phyloP scores from a whole-genome alignment of 306 rosid genomes.

The apple (Malus domestica) region DNA sequence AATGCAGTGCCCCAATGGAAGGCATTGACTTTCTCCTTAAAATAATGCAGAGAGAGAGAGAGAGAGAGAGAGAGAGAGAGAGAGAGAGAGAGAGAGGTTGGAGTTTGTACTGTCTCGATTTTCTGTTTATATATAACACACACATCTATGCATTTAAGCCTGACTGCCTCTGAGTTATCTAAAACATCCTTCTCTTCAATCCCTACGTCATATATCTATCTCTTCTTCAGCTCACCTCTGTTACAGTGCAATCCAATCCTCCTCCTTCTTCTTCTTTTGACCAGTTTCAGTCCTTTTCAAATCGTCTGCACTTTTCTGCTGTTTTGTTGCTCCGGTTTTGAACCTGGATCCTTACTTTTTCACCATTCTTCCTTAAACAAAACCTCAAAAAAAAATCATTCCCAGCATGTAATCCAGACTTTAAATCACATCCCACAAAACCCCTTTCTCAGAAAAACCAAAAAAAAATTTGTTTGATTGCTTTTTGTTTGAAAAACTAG shows the following conservation, averaged over 20 bases:
- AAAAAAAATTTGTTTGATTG: background rate
- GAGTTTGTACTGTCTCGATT: background rate
- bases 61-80: background rate
- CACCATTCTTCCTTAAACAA: background rate
- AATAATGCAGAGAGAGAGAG: background rate
- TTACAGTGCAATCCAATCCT: background rate
- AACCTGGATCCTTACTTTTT: background rate
- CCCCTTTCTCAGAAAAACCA: background rate
- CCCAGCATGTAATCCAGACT: background rate
- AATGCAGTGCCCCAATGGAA: background rate
- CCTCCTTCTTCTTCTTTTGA: background rate
- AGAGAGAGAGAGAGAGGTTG: background rate
- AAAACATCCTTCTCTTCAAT: background rate
- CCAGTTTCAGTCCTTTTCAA: background rate
- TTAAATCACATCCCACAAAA: background rate
- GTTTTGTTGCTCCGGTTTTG: background rate
- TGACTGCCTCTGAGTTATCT: background rate
- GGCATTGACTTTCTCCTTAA: constrained; percentile 20
- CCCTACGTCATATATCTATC: background rate
- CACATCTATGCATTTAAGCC: background rate
- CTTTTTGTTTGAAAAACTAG: background rate
- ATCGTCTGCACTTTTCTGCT: background rate
- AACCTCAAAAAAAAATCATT: constrained; percentile 4
- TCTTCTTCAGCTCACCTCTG: background rate
- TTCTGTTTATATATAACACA: constrained; percentile 11